Evolutionary conservation across 2,329 filamentous ascomycete genomes (phyloP).

Genomic region (Penicillium sp.): DNA sequence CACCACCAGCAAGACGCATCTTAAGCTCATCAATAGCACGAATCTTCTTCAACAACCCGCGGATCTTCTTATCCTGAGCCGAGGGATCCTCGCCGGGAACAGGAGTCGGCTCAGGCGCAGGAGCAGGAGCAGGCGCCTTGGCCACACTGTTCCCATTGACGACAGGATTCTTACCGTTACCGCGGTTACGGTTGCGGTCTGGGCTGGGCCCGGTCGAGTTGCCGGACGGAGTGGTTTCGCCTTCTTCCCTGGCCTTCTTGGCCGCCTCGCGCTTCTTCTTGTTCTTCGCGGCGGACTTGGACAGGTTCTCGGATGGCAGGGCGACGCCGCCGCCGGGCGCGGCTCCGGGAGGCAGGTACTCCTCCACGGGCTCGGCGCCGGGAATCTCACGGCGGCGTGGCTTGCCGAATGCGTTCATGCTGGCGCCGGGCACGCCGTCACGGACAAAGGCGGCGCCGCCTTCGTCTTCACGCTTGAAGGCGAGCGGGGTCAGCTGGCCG

Average conservation of each 20-base stretch:
- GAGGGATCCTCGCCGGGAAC: conserved; percentile 50
- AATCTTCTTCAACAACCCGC: conserved; percentile 93
- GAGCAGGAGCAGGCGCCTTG: conserved; percentile 24
- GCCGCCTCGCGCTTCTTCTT: conserved; percentile 97
- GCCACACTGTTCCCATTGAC: conserved; percentile 34
- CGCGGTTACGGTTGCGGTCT: conserved; percentile 53
- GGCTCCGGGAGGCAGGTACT: conserved; percentile 64
- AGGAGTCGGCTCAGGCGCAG: conserved; percentile 29
- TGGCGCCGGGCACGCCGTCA: conserved; percentile 64
- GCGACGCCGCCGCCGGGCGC: conserved; percentile 63
- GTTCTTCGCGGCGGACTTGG: conserved; percentile 86
- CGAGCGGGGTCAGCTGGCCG: conserved; percentile 79
- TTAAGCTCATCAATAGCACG: conserved; percentile 96
- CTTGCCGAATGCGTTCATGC: conserved; percentile 74
- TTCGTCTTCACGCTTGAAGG: conserved; percentile 97
- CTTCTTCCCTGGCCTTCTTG: conserved; percentile 72
- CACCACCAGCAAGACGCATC: conserved; percentile 88
- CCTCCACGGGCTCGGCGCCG: conserved; percentile 71
- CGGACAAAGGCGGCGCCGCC: conserved; percentile 84
- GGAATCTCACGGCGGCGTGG: conserved; percentile 74
- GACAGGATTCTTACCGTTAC: conserved; percentile 28
- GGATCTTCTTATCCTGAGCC: conserved; percentile 89
- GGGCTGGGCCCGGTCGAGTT: conserved; percentile 50
- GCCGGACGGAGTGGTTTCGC: conserved; percentile 41
- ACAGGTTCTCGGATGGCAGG: conserved; percentile 66